Evolutionary conservation across 108 stramenopile genomes (phyloP).

Genomic region (Nitzschia putrida): DNA sequence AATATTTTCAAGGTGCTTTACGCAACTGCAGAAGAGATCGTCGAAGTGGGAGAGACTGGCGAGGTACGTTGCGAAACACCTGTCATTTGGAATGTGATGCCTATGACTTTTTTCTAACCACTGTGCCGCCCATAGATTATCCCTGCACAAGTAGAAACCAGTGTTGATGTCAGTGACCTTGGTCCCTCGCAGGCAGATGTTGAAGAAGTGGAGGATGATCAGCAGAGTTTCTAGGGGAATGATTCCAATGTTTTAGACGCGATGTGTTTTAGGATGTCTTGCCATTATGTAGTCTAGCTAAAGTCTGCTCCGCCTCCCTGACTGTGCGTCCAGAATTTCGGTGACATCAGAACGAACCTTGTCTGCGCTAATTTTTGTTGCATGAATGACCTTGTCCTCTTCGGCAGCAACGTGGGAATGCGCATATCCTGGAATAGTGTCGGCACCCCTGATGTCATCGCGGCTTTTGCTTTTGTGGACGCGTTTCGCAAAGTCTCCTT

Average conservation of each 20-base stretch:
- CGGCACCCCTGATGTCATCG: slow-evolving; percentile 77
- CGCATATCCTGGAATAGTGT: slow-evolving; percentile 75
- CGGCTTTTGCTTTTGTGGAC: slow-evolving; percentile 71
- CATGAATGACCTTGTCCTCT: slow-evolving; percentile 65
- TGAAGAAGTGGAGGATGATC: neutral
- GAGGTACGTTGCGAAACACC: slow-evolving; percentile 20
- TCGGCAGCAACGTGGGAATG: slow-evolving; percentile 66
- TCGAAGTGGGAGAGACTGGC: slow-evolving; percentile 54
- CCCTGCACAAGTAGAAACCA: neutral
- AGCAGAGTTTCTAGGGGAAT: neutral
- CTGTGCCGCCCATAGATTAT: slow-evolving; percentile 12
- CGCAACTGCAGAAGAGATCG: slow-evolving; percentile 60
- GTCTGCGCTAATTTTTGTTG: slow-evolving; percentile 39
- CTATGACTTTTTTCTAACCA: neutral
- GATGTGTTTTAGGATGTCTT: too few species aligned
- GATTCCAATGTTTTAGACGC: too few species aligned
- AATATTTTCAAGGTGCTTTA: slow-evolving; percentile 79
- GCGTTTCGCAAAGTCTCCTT: slow-evolving; percentile 59
- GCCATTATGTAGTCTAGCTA: neutral
- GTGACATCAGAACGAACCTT: slow-evolving; percentile 21
- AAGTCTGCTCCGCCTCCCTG: neutral
- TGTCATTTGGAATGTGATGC: neutral
- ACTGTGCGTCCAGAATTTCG: neutral
- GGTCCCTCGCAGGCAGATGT: neutral
- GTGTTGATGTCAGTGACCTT: neutral